Conservation (phyloP, 83 land plant genomes). For the Thuja plicata region DNA sequence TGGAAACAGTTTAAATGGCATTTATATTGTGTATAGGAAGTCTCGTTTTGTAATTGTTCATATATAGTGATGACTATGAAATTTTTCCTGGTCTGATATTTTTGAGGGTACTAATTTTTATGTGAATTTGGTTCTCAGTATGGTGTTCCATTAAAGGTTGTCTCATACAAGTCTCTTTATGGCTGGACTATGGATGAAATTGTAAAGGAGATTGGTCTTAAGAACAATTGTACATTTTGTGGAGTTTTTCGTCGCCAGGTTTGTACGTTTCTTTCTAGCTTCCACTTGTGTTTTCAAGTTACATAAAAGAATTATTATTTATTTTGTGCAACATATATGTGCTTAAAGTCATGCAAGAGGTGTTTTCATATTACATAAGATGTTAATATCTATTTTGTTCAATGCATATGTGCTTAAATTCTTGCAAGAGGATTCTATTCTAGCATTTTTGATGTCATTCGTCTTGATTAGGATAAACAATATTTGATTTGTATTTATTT, state of each 20-base stretch:
- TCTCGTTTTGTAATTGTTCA: not conserved
- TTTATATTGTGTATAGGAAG: not conserved
- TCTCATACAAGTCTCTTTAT: conserved; percentile 93
- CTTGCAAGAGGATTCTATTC: not conserved
- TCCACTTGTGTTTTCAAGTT: not conserved
- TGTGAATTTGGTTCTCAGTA: conserved; percentile 57
- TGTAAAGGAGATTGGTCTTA: conserved; percentile 90
- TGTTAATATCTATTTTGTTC: not conserved
- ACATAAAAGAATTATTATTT: not conserved
- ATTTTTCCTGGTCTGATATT: not conserved
- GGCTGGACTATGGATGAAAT: conserved; percentile 99
- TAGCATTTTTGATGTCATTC: not conserved
- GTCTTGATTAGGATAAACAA: not conserved
- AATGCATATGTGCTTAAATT: too few species aligned
- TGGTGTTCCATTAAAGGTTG: conserved; percentile 88
- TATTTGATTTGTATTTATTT: not conserved
- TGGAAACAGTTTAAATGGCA: not conserved
- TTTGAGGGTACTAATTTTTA: not conserved
- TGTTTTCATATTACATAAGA: not conserved
- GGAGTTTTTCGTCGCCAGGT: conserved; percentile 99
- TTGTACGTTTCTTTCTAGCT: not conserved
- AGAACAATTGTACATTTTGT: conserved; percentile 99
- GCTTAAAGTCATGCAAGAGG: not conserved
- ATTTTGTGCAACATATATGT: not conserved
- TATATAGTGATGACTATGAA: not conserved